Base-by-base conservation (phyloP, 2,329 filamentous ascomycete genomes). In the Decorospora gaudefroyi region DNA sequence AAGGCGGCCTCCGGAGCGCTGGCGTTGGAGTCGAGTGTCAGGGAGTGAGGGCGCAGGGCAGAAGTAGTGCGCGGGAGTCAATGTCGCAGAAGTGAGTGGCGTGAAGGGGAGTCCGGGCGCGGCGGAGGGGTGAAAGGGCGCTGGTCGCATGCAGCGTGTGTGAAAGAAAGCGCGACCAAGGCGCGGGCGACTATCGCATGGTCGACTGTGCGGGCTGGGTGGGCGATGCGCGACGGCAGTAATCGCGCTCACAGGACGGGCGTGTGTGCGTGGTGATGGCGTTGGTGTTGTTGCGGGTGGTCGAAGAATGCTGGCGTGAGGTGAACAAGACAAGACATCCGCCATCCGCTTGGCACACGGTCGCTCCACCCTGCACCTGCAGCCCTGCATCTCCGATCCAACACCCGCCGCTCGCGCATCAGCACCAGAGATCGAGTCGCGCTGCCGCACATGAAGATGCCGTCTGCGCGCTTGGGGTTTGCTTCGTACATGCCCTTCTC, bases 231-330 rank as follows among this genome's bases (percentile, higher is more conserved):
- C 16, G 29, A 7, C 21, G n/a, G 38, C 12, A 36, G 29, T n/a
- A n/a, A n/a, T n/a, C n/a, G n/a, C n/a, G n/a, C n/a, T n/a, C n/a
- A n/a, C n/a, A n/a, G n/a, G n/a, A n/a, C n/a, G n/a, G n/a, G n/a
- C n/a, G n/a, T n/a, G n/a, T n/a, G n/a, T n/a, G n/a, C n/a, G 22
- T 27, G 29, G 33, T 43, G 42, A 30, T 10, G 40, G 29, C 27
- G 29, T 22, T 37, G 39, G 22, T 44, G 46, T 46, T 48, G 46
- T 44, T 33, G 40, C 27, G 23, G 34, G 23, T 36, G 39, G 23
- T 31, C 30, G 23, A 45, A 47, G 40, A 51, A 48, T 47, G 49
- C 49, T 29, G 51, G 43, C 38, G 45, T 27, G n/a, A n/a, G n/a
- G n/a, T n/a, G n/a, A n/a, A n/a, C n/a, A n/a, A n/a, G n/a, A n/a